Base-by-base conservation (phyloP, 352 stramenopile genomes). In the Pythium sp. region DNA sequence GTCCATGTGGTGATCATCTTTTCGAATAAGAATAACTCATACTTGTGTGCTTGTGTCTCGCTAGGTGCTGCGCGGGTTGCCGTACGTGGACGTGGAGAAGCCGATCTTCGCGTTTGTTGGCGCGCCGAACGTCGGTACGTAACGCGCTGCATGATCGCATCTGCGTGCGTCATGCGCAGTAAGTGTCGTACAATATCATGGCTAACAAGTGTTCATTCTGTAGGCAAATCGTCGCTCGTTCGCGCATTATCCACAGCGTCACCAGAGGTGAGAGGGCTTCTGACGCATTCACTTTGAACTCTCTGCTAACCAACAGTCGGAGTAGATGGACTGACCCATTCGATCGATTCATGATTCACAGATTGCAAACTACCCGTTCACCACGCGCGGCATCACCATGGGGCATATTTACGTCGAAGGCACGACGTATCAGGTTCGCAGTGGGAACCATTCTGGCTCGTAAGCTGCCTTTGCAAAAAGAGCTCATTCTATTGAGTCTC, bases 311-410 rank as follows among this genome's bases (percentile, higher is more conserved):
- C 43, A 22, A 51, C 1, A 22, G 43, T 22, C 6, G 43, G 43
- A 51, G 18, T 51, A 51, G 2, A 22, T 51, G 38, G 38, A 51
- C 43, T 51, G 18, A 51, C 43, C 5, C 43, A 51, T 12, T 1
- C 5, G 2, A 15, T 43, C 41, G 15, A 47, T n/a, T 58, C 2
- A 11, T 14, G 14, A 20, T 49, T 4, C 14, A 12, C 54, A 95
- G 87, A 84, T 95, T 46, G 86, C 88, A 12, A 96, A 96, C 62
- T 96, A 96, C 36, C 88, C 88, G 38, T 96, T 96, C 68, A 96
- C 88, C 34, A 96, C 88, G 15, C 82, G 88, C 22, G 88, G 86
- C 41, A 94, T 96, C 59, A 94, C 88, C 8, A 94, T 96, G 81
- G 88, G 88, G 3, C 88, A 96, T 63, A 89, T 96, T 63, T 95